Percentiles rank a stretch among this genome's conserved stretches.
These are phyloP conservation scores for Alternaria conjuncta DNA, from an alignment of 2,329 filamentous ascomycete genomes.

Conservation along the genomic window DNA sequence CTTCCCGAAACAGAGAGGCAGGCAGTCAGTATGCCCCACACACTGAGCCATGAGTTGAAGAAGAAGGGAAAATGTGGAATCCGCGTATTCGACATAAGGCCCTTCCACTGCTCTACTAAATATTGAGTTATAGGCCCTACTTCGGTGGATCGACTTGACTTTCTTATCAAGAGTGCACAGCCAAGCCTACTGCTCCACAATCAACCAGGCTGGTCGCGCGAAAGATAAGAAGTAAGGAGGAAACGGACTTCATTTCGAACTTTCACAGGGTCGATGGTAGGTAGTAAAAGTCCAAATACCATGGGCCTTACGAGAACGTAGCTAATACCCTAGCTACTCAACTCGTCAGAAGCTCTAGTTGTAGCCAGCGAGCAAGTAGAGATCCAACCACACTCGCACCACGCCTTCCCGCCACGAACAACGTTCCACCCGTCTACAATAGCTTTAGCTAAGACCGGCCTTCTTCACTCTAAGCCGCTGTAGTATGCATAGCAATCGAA, in stretches of 20 bases:
- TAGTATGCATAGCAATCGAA: not conserved
- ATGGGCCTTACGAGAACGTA: not conserved
- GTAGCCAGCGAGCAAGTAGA: not conserved
- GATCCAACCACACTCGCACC: not conserved
- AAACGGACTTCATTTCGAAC: not conserved
- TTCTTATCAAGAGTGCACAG: not conserved
- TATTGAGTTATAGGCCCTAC: not conserved
- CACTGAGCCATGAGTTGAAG: not conserved
- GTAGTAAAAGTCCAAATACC: not conserved
- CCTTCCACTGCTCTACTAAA: not conserved
- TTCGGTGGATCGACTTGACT: not conserved
- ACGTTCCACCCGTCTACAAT: not conserved
- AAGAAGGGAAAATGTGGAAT: not conserved
- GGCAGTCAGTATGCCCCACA: not conserved
- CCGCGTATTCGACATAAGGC: not conserved
- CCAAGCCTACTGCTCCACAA: not conserved
- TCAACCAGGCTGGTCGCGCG: not conserved
- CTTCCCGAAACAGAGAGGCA: not conserved
- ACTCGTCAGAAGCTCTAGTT: not conserved
- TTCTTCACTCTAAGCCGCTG: not conserved
- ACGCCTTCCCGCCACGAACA: not conserved
- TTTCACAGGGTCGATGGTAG: not conserved
- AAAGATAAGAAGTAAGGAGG: not conserved
- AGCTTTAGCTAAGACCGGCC: not conserved
- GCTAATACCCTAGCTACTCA: not conserved